Base-by-base conservation (phyloP, 495 filamentous ascomycete species). In the Immersiella caudata region DNA sequence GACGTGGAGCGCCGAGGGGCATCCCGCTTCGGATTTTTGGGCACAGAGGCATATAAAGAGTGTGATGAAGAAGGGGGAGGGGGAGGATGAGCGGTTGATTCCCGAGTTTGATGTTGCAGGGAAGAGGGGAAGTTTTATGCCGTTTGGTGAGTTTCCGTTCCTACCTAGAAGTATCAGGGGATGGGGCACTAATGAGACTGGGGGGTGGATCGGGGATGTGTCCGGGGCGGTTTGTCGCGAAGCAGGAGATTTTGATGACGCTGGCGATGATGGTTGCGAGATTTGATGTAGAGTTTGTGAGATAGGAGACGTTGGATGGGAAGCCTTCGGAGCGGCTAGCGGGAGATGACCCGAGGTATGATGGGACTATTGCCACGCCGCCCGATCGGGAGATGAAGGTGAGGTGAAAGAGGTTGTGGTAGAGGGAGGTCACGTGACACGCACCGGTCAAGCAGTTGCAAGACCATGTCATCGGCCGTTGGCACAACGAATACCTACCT, bases 221-320 rank as follows among this genome's bases (percentile, higher is more conserved):
- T 49, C 81, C 85, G 29, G 77, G 83, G n/a, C 79, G 81, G 27
- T 59, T 69, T 25, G 81, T 86, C 58, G 60, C 60, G 6, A 68
- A 68, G 51, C 59, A 63, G 63, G 74, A 83, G 64, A 79, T 85
- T 0, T 54, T 88, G 24, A 70, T 78, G 20, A 76, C 82, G 16
- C 73, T 80, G 1, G 81, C 83, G 21, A 75, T 79, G 11, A 77
- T 87, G n/a, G 62, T 87, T 7, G 73, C 78, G 9, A 73, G 82
- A 67, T 87, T 85, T 79, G 80, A 88, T 46, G 74, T 88, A 61
- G 74, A 82, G 52, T 76, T 84, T n/a, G 69, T 73, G 2, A 65
- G 73, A 22, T 75, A 70, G 68, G 51, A 54, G 0, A 64, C 55
- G 1, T 33, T 64, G 4, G 73, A 75, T 49, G 73, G 73, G n/a